These are phyloP conservation scores for Metarhizium robertsii DNA, from an alignment of 2,329 filamentous ascomycete species.

Conservation along the genomic window DNA sequence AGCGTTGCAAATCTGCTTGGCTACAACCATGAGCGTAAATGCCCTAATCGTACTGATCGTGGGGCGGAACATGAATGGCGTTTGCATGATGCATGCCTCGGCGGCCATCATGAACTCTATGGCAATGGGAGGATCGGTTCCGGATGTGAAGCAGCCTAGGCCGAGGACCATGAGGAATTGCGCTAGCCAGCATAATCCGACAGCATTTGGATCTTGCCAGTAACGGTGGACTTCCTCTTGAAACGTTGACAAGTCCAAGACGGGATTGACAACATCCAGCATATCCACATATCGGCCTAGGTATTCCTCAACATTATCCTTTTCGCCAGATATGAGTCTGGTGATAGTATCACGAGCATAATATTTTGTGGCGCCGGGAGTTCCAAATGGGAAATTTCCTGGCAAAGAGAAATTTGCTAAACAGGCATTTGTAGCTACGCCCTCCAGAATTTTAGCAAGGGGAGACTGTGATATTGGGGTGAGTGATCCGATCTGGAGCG, in stretches of 20 bases:
- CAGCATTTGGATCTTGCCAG: constrained; percentile 19
- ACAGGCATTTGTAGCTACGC: constrained; percentile 25
- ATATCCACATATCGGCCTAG: constrained; percentile 20
- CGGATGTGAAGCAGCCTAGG: constrained; percentile 21
- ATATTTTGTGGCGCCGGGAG: constrained; percentile 23
- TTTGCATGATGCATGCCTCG: constrained; percentile 27
- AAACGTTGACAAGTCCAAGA: constrained; percentile 22
- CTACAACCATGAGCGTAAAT: constrained; percentile 23
- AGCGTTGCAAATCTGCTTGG: constrained; percentile 27
- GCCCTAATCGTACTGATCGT: constrained; percentile 21
- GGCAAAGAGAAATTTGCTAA: constrained; percentile 25
- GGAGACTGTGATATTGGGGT: constrained; percentile 15
- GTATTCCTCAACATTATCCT: constrained; percentile 15
- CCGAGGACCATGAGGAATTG: constrained; percentile 27
- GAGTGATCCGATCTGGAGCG: constrained; percentile 17
- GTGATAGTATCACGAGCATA: constrained; percentile 20
- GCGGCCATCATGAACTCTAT: constrained; percentile 27
- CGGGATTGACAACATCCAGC: constrained; percentile 24
- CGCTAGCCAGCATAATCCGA: constrained; percentile 22
- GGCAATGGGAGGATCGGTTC: constrained; percentile 21
- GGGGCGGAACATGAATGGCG: constrained; percentile 27
- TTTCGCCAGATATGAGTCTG: constrained; percentile 20
- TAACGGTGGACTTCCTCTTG: constrained; percentile 20
- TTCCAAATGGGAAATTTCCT: constrained; percentile 29
- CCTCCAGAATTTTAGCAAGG: constrained; percentile 19